phyloP scores from a whole-genome alignment of 495 filamentous ascomycete species.

The Aspergillus indologenus region DNA sequence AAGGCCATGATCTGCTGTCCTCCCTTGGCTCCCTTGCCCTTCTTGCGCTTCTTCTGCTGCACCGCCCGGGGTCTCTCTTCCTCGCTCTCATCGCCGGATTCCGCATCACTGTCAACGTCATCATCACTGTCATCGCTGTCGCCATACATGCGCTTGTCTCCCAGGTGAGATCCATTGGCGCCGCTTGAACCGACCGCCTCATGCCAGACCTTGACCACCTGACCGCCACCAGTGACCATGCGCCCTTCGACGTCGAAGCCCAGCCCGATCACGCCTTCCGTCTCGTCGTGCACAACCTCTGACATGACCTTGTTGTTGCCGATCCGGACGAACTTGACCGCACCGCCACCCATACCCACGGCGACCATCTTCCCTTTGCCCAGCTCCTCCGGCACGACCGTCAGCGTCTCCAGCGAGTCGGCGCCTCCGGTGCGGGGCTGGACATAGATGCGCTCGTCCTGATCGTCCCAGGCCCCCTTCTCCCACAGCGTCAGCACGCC shows the following conservation, averaged over 20 bases:
- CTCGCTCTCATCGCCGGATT: conserved; percentile 41
- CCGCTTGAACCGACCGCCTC: conserved; percentile 44
- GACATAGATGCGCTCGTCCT: conserved; percentile 81
- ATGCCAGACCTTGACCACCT: conserved; percentile 81
- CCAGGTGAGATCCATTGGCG: conserved; percentile 36
- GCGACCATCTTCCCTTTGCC: conserved; percentile 66
- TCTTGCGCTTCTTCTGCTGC: conserved; percentile 58
- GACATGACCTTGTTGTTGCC: conserved; percentile 57
- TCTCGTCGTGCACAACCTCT: conserved; percentile 72
- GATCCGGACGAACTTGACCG: conserved; percentile 52
- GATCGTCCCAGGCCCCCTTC: conserved; percentile 88
- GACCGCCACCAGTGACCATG: conserved; percentile 83
- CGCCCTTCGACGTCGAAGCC: conserved; percentile 79
- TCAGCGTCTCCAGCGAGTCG: conserved; percentile 70
- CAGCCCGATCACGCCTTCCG: conserved; percentile 74
- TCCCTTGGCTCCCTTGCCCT: conserved; percentile 49
- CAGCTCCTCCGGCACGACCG: conserved; percentile 61
- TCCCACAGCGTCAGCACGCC: conserved; percentile 93
- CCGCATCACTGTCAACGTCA: conserved; percentile 37
- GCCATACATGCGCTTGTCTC: conserved; percentile 34
- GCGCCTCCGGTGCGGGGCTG: conserved; percentile 52
- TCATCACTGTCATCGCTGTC: conserved; percentile 45
- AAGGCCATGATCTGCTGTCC: conserved; percentile 62
- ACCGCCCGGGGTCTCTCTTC: conserved; percentile 32
- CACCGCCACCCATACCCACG: conserved; percentile 73